phyloP scores from a whole-genome alignment of 768 basidiomycete genomes.

The Lanmaoa pseudosensibilis region DNA sequence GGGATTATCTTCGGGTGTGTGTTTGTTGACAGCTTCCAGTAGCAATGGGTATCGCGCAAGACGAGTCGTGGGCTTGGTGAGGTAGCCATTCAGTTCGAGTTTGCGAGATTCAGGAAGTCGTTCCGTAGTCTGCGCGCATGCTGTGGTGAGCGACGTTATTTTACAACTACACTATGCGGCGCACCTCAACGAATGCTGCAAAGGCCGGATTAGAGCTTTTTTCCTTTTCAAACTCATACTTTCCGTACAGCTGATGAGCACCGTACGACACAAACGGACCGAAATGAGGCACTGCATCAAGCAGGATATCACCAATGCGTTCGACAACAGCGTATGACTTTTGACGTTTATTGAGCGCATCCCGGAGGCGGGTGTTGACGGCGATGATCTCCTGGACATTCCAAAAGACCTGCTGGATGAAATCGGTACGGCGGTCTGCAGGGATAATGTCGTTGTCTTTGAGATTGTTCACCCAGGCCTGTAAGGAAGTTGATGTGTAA shows the following conservation, averaged over 20 bases:
- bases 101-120: conserved; percentile 93
- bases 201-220: conserved; percentile 91
- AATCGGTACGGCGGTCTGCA: conserved; percentile 71
- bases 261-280: conserved; percentile 94
- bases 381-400: conserved; percentile 91
- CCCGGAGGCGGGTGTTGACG: conserved; percentile 89
- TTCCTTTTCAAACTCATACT: conserved; percentile 99
- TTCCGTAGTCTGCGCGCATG: conserved; percentile 69
- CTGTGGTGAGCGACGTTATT: conserved; percentile 1
- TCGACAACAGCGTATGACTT: conserved; percentile 94
- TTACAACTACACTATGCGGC: conserved; percentile 9
- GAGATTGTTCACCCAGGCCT: conserved; percentile 91
- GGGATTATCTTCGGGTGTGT: conserved; percentile 86
- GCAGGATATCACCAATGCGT: conserved; percentile 85
- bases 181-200: conserved; percentile 91
- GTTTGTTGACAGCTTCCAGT: conserved; percentile 87
- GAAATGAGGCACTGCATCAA: conserved; percentile 85
- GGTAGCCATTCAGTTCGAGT: conserved; percentile 94
- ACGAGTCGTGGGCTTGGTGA: conserved; percentile 97
- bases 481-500: conserved; percentile 5
- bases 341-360: conserved; percentile 92
- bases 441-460: conserved; percentile 78
- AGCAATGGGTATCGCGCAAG: conserved; percentile 95
- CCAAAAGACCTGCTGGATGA: conserved; percentile 96
- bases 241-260: conserved; percentile 95